These are phyloP conservation scores for Erodium chrysanthum DNA, from an alignment of 441 rosid genomes.

Conservation along the genomic window DNA sequence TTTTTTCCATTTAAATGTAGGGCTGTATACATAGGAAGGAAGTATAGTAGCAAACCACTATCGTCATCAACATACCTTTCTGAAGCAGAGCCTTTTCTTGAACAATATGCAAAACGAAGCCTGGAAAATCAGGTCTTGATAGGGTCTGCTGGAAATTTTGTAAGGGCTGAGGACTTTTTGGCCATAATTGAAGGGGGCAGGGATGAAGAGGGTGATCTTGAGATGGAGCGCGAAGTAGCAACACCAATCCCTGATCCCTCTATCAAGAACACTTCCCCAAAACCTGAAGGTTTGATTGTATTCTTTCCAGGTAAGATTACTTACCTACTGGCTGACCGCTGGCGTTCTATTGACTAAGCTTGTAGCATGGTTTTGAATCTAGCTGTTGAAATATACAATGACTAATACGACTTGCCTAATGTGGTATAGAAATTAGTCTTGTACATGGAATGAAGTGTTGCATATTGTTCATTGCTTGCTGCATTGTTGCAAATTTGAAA, in stretches of 20 bases:
- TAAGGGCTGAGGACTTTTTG: constrained; percentile 68
- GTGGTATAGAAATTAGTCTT: not conserved
- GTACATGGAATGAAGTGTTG: not conserved
- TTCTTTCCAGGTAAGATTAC: constrained; percentile 76
- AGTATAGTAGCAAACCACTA: constrained; percentile 56
- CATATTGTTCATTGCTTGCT: constrained; percentile 5
- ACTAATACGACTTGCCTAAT: not conserved
- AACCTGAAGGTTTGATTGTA: constrained; percentile 68
- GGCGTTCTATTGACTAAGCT: constrained; percentile 1
- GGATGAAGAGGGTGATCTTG: constrained; percentile 93
- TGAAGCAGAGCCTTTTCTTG: constrained; percentile 95
- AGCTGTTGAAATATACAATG: not conserved
- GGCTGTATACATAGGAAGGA: constrained; percentile 62
- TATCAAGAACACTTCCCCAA: constrained; percentile 46
- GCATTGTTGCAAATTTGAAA: not conserved
- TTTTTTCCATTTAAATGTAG: constrained; percentile 30
- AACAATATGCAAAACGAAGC: constrained; percentile 70
- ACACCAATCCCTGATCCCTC: constrained; percentile 39
- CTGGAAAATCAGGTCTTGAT: constrained; percentile 59
- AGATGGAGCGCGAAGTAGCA: constrained; percentile 34
- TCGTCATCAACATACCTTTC: constrained; percentile 70
- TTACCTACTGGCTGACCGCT: constrained; percentile 12
- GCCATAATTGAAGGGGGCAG: constrained; percentile 63
- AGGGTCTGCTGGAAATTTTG: constrained; percentile 81
- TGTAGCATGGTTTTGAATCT: not conserved